These are phyloP conservation scores for Paraphaeosphaeria sporulosa DNA, from an alignment of 2,329 filamentous ascomycete species.

Conservation along the genomic window DNA sequence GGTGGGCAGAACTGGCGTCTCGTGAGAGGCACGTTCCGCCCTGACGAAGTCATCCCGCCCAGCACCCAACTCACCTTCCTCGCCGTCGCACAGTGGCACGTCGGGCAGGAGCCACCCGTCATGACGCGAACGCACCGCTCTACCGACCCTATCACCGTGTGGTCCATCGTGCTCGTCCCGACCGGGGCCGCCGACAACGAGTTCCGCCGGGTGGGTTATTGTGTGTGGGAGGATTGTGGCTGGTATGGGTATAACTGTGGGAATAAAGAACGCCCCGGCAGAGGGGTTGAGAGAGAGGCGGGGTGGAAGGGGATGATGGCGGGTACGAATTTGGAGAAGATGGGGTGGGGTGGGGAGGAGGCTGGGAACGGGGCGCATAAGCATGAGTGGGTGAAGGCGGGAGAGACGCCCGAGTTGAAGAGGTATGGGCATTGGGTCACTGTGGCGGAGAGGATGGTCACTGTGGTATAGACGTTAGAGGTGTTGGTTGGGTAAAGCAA, in stretches of 20 bases:
- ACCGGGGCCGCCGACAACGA: conserved; percentile 14
- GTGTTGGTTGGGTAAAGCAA: background rate
- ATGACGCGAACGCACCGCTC: conserved; percentile 12
- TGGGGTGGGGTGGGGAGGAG: conserved; percentile 15
- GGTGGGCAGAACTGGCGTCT: conserved; percentile 19
- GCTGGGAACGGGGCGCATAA: conserved; percentile 21
- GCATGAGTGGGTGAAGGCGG: conserved; percentile 15
- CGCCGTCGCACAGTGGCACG: conserved; percentile 27
- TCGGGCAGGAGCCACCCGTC: conserved; percentile 4
- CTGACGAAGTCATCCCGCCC: conserved; percentile 30
- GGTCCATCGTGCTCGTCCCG: conserved; percentile 21
- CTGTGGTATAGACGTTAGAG: conserved; percentile 21
- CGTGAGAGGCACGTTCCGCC: conserved; percentile 26
- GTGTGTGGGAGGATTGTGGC: conserved; percentile 27
- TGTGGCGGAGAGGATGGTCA: conserved; percentile 19
- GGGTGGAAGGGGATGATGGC: conserved; percentile 12
- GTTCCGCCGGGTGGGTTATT: conserved; percentile 30
- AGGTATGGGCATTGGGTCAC: conserved; percentile 18
- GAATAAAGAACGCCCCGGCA: conserved; percentile 11
- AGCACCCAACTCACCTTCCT: conserved; percentile 28
- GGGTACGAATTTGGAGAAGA: conserved; percentile 17
- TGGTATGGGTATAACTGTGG: conserved; percentile 34
- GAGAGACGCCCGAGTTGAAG: conserved; percentile 14
- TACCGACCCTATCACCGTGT: conserved; percentile 19
- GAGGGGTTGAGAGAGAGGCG: conserved; percentile 16